Percentiles rank a stretch among this genome's conserved stretches.
Conservation (phyloP, 345 rosid species). For the Citrus cavaleriei region DNA sequence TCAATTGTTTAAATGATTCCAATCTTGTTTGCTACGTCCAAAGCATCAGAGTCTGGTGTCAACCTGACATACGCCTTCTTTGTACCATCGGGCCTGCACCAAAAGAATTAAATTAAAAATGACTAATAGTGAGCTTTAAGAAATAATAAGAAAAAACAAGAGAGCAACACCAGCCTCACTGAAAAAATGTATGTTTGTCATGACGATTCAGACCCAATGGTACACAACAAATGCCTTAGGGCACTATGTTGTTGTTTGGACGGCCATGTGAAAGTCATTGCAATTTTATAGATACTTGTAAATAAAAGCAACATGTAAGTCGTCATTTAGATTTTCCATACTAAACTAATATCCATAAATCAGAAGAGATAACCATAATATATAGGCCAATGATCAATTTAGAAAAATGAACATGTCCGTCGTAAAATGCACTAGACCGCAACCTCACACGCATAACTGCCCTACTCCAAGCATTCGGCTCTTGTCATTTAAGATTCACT, state of each 20-base stretch:
- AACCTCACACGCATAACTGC: neutral
- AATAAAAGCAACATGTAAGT: neutral
- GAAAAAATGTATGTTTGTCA: neutral
- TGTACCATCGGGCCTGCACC: slow-evolving; percentile 83
- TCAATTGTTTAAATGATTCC: slow-evolving; percentile 59
- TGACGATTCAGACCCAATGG: neutral
- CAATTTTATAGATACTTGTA: neutral
- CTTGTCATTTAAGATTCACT: too few relatives aligned
- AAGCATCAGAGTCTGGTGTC: slow-evolving; percentile 87
- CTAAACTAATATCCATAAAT: neutral
- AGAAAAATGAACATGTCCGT: neutral
- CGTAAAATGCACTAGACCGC: neutral
- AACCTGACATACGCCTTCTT: slow-evolving; percentile 93
- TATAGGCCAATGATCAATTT: neutral
- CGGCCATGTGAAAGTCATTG: neutral
- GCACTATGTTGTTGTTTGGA: neutral
- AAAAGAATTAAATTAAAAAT: neutral
- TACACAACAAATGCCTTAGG: neutral
- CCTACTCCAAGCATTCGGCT: neutral
- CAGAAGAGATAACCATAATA: neutral
- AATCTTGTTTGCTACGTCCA: slow-evolving; percentile 97
- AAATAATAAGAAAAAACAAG: neutral
- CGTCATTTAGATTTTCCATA: neutral
- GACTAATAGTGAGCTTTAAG: neutral
- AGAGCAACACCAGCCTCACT: neutral